Evolutionary conservation across 192 early-diverging fungal species (phyloP).

Genomic region (Allomyces macrogynus): DNA sequence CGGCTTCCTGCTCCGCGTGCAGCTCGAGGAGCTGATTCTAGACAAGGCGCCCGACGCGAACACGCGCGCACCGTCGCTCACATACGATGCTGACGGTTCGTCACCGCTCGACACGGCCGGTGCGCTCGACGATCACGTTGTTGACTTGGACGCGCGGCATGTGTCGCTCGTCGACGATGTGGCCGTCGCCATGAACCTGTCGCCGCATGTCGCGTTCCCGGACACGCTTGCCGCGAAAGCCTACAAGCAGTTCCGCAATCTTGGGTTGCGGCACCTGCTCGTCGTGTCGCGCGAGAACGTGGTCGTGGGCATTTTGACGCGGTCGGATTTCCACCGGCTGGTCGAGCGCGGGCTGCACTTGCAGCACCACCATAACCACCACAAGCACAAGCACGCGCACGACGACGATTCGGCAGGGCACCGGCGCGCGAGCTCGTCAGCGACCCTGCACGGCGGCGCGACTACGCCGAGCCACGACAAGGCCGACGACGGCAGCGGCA

Average conservation of each 20-base stretch:
- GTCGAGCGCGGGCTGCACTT: conserved; percentile 1
- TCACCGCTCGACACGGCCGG: background rate
- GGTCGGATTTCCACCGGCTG: background rate
- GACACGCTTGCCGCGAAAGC: background rate
- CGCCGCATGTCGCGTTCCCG: background rate
- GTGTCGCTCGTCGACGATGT: background rate
- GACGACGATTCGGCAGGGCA: too few relatives aligned
- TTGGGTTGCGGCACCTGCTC: background rate
- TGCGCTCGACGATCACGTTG: background rate
- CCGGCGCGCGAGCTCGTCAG: too few relatives aligned
- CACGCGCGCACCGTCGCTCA: background rate
- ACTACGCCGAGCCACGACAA: too few relatives aligned
- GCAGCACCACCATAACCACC: conserved; percentile 3
- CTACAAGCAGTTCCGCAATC: background rate
- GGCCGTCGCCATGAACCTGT: background rate
- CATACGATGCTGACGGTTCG: background rate
- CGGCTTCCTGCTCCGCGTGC: background rate
- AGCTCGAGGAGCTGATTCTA: background rate
- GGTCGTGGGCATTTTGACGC: background rate
- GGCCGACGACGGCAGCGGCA: too few relatives aligned
- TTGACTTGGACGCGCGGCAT: background rate
- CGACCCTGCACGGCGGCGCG: too few relatives aligned
- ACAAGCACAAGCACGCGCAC: background rate
- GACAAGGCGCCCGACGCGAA: background rate
- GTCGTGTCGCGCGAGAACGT: background rate